Evolutionary conservation across 139 green algal species (phyloP).

Genomic region (Chlorokybus atmophyticus): DNA sequence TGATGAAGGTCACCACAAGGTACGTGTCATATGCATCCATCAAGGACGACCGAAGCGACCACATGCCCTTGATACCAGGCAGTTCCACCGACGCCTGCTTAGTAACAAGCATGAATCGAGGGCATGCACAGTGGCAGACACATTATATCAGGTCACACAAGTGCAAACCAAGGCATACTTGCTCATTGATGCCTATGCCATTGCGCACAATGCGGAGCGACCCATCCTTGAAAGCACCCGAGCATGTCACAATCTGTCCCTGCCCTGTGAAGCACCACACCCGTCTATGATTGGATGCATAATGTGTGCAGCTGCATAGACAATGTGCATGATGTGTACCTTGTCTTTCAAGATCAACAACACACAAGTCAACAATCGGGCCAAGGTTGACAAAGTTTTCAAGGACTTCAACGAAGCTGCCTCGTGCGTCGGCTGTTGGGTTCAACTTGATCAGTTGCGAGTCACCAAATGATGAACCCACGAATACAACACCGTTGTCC

Average conservation of each 20-base stretch:
- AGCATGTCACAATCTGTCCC: slow-evolving; percentile 86
- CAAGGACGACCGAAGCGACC: slow-evolving; percentile 47
- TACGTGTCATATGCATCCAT: slow-evolving; percentile 58
- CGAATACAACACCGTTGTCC: slow-evolving; percentile 80
- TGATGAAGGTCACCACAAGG: slow-evolving; percentile 86
- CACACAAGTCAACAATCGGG: slow-evolving; percentile 85
- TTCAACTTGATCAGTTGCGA: slow-evolving; percentile 18
- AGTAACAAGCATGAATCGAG: too few species aligned
- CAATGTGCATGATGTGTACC: too few species aligned
- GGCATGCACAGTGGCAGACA: too few species aligned
- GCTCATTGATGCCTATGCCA: slow-evolving; percentile 92
- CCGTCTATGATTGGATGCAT: too few species aligned
- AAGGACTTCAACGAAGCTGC: slow-evolving; percentile 57
- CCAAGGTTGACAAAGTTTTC: slow-evolving; percentile 80
- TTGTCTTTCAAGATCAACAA: slow-evolving; percentile 88
- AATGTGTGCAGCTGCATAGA: too few species aligned
- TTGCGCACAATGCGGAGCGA: slow-evolving; percentile 85
- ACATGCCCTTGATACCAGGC: slow-evolving; percentile 67
- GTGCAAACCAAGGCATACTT: too few species aligned
- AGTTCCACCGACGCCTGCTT: slow-evolving; percentile 28
- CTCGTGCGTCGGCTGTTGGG: not conserved
- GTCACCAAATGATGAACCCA: slow-evolving; percentile 48
- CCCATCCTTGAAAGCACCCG: slow-evolving; percentile 51
- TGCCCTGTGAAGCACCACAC: too few species aligned
- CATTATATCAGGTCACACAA: too few species aligned